Percentiles rank a stretch among this genome's conserved stretches.
Conservation (phyloP, 441 rosid genomes). For the Adansonia rubrostipa region DNA sequence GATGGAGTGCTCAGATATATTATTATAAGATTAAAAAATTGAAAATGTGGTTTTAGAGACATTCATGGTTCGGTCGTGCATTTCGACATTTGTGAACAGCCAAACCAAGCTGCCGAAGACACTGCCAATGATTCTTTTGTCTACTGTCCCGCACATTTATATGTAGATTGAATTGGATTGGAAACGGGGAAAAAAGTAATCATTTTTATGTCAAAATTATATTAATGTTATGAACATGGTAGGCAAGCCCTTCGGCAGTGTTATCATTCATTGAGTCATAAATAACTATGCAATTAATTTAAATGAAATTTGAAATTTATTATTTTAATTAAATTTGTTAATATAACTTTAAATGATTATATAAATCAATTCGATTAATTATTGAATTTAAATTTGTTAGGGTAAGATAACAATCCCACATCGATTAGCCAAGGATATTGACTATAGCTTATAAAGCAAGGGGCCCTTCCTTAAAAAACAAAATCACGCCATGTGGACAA, state of each 20-base stretch:
- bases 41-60: not conserved
- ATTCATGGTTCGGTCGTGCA: conserved; percentile 10
- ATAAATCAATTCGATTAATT: too few relatives aligned
- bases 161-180: not conserved
- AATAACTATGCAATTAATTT: too few relatives aligned
- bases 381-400: too few relatives aligned
- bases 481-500: too few relatives aligned
- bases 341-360: too few relatives aligned
- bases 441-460: too few relatives aligned
- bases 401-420: too few relatives aligned
- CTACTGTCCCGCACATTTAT: not conserved
- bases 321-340: too few relatives aligned
- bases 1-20: not conserved
- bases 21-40: not conserved
- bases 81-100: not conserved
- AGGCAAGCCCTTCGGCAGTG: not conserved
- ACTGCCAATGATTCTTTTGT: not conserved
- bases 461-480: too few relatives aligned
- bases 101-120: not conserved
- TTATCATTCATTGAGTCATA: not conserved
- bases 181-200: not conserved
- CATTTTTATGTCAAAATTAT: not conserved
- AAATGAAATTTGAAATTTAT: too few relatives aligned
- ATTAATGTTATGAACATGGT: not conserved
- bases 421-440: too few relatives aligned